Base-by-base conservation (phyloP, 140 eudicot species). In the Senecio squalidus region DNA sequence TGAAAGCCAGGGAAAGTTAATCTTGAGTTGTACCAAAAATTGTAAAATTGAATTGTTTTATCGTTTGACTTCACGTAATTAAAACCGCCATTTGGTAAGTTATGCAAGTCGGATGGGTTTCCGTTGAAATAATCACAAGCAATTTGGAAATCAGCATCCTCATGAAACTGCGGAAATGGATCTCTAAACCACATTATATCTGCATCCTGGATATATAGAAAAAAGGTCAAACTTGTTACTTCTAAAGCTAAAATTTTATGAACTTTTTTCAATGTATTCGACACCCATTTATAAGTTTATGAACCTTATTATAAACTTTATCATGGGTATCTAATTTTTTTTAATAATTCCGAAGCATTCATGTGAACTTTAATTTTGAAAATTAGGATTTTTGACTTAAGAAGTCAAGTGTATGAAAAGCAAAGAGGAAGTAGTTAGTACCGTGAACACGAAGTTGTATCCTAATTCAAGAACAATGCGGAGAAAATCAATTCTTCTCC, bases 381-480 rank as follows among this genome's bases (percentile, higher is more conserved):
- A 43, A 9, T 43, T 22, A 22, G 11, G 17, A 9, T 18, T 33
- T 45, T 61, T 61, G 67, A 61, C 44, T 27, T 44, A 25, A 2
- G 25, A 26, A 61, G 30, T 17, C n/a, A 44, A 27, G 5, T 22
- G 38, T 14, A 58, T 36, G 18, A 49, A 57, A 23, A 65, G 30
- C 30, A 51, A 47, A 24, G 47, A 52, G 49, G 10, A 17, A 50
- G 61, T 20, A 40, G 58, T 45, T 6, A 10, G 25, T 79, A 85
- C 95, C 84, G 97, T 85, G 69, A 81, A 85, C 54, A 89, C 57
- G 67, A 89, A 85, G 69, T 68, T 76, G 74, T 85, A 85, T 44
- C 97, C 95, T 60, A 84, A 33, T 17, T 73, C 72, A 28, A 89
- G 80, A 70, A 85, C 76, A 0, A 47, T 31, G 1, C 73, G 79